Base-by-base conservation (phyloP, 208 protist species). In the Endotrypanum monterogeii region DNA sequence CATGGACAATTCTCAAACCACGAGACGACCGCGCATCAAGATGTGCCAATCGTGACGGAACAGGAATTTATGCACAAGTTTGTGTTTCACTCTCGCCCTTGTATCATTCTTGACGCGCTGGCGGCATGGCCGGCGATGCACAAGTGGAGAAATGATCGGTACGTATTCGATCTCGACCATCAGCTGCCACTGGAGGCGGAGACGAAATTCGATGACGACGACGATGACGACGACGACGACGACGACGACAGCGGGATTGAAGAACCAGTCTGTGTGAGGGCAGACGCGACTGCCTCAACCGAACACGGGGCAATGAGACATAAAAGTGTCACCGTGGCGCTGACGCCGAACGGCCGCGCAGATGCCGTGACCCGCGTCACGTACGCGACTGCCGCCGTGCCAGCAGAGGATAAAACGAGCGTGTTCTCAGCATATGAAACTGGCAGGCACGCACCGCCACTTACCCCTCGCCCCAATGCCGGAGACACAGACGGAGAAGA, bases 271-370 rank as follows among this genome's bases (percentile, higher is more conserved):
- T 7, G 60, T 37, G 44, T 54, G n/a, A 14, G 44, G 20, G 28
- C 66, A 8, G 66, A 32, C 57, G 23, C 32, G 48, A 44, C 32
- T 28, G 32, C 2, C 23, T 44, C 37, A 0, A 70, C 16, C 4
- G 63, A 2, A 18, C 5, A 20, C 6, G 50, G 11, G 3, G 48
- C 39, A n/a, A 30, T 56, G 18, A 78, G 67, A 0, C 80, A 78
- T 0, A 87, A 87, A 63, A 83, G 72, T 51, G 87, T 98, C 28
- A 96, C 86, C 0, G 92, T 98, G 30, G 89, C 91, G n/a, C 73
- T 95, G n/a, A 97, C 95, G 8, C 95, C 95, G 30, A 97, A 96
- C 73, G 95, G 95, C n/a, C 83, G 90, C 23, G 95, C 92, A 1
- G 95, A 98, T 78, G 90, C 92, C 18, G 86, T 96, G 4, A 94